These are phyloP conservation scores for Azolla pinnata DNA, from an alignment of 75 land plant species.

Conservation along the genomic window DNA sequence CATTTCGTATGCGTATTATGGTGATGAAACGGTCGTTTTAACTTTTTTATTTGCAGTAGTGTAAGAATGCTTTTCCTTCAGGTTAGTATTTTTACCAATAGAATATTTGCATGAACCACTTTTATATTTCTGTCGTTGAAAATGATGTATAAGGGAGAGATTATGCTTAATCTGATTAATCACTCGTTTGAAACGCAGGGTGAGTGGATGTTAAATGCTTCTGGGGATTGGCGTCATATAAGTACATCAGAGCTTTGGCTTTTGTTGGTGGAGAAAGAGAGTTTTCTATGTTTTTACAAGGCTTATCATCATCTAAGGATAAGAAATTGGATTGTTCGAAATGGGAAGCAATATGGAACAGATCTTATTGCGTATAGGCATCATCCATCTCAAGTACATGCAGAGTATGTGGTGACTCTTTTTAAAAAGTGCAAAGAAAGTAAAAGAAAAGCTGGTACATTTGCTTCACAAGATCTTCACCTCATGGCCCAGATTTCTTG, in stretches of 20 bases:
- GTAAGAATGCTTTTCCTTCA: not conserved
- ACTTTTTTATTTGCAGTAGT: not conserved
- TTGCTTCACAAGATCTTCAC: too few species aligned
- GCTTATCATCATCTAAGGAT: conserved; percentile 66
- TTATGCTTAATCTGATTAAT: not conserved
- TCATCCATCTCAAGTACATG: conserved; percentile 82
- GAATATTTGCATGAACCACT: too few species aligned
- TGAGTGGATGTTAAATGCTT: not conserved
- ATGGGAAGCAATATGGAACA: conserved; percentile 71
- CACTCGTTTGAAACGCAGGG: too few species aligned
- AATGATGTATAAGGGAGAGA: not conserved
- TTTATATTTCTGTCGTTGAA: too few species aligned
- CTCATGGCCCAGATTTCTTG: not conserved
- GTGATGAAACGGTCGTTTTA: not conserved
- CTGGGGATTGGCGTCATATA: too few species aligned
- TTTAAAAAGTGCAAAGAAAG: too few species aligned
- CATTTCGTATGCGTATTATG: not conserved
- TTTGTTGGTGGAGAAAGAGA: conserved; percentile 25
- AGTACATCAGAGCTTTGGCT: conserved; percentile 13
- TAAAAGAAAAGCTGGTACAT: too few species aligned
- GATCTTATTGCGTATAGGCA: conserved; percentile 80
- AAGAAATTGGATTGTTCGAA: conserved; percentile 69
- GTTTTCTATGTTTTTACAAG: conserved; percentile 39
- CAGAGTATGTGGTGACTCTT: conserved; percentile 29
- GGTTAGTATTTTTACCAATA: too few species aligned